phyloP scores from a whole-genome alignment of 371 early-diverging fungal genomes.

The Mucor ambiguus region DNA sequence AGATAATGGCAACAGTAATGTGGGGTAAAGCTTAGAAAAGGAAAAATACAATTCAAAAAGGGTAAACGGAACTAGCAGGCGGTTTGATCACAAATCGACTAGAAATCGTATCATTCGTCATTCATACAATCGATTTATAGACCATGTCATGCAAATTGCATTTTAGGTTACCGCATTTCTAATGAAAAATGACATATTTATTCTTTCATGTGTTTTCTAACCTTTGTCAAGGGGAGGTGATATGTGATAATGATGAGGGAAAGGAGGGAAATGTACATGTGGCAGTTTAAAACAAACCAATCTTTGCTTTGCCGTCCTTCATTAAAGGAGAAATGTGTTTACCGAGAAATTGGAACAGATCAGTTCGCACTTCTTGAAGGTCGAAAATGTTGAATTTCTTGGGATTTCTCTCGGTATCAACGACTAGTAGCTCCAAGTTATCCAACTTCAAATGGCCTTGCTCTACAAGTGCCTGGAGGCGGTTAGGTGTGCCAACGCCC shows the following conservation, averaged over 20 bases:
- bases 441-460: slow-evolving; percentile 67
- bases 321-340: slow-evolving; percentile 34
- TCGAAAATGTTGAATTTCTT: slow-evolving; percentile 79
- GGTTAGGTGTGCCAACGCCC: slow-evolving; percentile 85
- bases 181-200: neutral
- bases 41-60: neutral
- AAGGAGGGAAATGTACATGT: neutral
- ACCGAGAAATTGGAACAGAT: slow-evolving; percentile 60
- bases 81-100: neutral
- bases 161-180: neutral
- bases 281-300: slow-evolving; percentile 41
- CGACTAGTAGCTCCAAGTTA: slow-evolving; percentile 65
- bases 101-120: neutral
- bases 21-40: neutral
- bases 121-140: neutral
- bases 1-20: neutral
- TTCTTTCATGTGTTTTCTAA: neutral
- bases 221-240: neutral
- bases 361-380: slow-evolving; percentile 71
- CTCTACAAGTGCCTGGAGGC: slow-evolving; percentile 70
- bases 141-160: neutral
- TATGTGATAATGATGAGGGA: neutral
- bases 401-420: slow-evolving; percentile 77
- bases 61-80: neutral
- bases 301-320: slow-evolving; percentile 37